Conservation (phyloP, 1,139 yeast genomes). For the Lodderomyces orthopsilosis region DNA sequence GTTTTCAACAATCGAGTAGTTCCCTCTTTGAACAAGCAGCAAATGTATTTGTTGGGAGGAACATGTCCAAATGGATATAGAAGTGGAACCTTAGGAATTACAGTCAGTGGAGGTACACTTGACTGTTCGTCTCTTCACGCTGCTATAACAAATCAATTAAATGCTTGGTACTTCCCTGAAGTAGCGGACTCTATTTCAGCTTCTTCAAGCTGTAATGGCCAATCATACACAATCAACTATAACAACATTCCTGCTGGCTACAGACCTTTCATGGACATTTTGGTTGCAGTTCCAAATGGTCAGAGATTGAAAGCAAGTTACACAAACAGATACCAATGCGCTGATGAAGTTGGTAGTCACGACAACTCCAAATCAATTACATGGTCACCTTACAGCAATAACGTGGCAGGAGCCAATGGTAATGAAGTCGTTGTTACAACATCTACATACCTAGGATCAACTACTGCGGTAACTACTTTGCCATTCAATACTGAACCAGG, state of each 20-base stretch:
- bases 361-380: no score
- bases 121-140: constrained; percentile 24
- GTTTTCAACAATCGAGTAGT: constrained; percentile 11
- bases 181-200: constrained; percentile 7
- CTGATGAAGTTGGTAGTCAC: no score
- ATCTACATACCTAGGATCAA: constrained; percentile 22
- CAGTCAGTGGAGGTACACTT: constrained; percentile 10
- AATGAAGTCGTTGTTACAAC: constrained; percentile 21
- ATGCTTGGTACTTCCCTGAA: constrained; percentile 23
- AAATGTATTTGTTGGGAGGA: constrained; percentile 20
- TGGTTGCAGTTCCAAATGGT: constrained; percentile 1
- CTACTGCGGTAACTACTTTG: constrained; percentile 20
- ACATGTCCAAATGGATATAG: constrained; percentile 24
- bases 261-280: constrained; percentile 24
- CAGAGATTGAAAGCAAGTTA: neutral
- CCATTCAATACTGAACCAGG: constrained; percentile 12
- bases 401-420: constrained; percentile 20
- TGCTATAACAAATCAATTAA: constrained; percentile 21
- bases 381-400: no score
- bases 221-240: constrained; percentile 15
- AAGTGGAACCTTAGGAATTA: constrained; percentile 24
- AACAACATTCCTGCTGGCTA: constrained; percentile 28
- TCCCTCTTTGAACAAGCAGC: constrained; percentile 19
- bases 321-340: no score
- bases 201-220: constrained; percentile 18